A percentile compares a stretch with the other conserved stretches of the same genome.
phyloP scores from a whole-genome alignment of 2,329 filamentous ascomycete genomes.

The Colletotrichum somersetense region DNA sequence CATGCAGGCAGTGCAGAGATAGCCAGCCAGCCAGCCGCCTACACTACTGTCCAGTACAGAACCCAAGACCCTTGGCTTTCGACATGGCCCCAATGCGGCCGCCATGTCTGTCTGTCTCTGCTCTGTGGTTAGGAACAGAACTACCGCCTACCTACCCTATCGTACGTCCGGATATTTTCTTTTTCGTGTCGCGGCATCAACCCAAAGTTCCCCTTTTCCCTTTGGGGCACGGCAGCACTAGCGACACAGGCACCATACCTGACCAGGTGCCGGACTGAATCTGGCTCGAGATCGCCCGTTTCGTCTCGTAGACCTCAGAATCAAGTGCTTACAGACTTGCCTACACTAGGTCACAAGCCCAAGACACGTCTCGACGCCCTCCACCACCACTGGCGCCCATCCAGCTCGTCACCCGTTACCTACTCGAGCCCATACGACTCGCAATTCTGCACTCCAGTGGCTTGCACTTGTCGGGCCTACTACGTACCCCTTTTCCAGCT shows the following conservation, averaged over 20 bases:
- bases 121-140: slow-evolving; percentile 8
- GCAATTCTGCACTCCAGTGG: background rate
- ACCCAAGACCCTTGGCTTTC: slow-evolving; percentile 1
- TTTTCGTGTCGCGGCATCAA: slow-evolving; percentile 19
- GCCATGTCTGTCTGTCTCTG: background rate
- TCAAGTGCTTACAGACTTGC: background rate
- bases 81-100: background rate
- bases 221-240: background rate
- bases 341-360: slow-evolving; percentile 1
- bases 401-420: background rate
- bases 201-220: slow-evolving; percentile 2
- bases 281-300: background rate
- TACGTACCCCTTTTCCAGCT: background rate
- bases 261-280: background rate
- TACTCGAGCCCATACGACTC: background rate
- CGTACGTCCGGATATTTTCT: slow-evolving; percentile 11
- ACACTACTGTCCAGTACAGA: too few relatives aligned
- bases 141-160: background rate
- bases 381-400: background rate
- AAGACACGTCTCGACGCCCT: slow-evolving; percentile 33
- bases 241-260: background rate
- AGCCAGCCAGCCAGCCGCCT: too few relatives aligned
- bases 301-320: slow-evolving; percentile 17
- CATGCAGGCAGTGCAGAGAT: too few relatives aligned
- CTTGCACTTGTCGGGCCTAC: background rate